These are phyloP conservation scores for Fusarium sp. DNA, from an alignment of 2,329 filamentous ascomycete genomes.

Conservation along the genomic window DNA sequence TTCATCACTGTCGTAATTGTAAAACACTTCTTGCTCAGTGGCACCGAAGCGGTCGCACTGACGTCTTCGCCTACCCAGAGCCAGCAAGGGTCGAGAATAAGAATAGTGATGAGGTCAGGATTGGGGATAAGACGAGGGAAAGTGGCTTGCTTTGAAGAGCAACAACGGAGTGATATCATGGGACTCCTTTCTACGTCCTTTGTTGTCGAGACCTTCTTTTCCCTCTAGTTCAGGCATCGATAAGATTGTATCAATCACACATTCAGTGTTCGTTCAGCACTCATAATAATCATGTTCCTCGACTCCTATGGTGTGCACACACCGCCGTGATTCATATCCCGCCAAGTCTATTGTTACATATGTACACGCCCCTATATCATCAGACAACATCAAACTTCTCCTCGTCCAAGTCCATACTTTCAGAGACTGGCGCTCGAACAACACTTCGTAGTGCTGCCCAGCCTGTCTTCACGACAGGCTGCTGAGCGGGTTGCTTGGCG, in stretches of 20 bases:
- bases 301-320: not conserved
- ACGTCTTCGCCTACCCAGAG: constrained; percentile 19
- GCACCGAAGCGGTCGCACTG: constrained; percentile 35
- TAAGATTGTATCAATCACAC: not conserved
- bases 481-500: not conserved
- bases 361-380: not conserved
- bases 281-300: not conserved
- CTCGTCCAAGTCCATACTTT: constrained; percentile 46
- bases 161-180: constrained; percentile 5
- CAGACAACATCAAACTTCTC: constrained; percentile 48
- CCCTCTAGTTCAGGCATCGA: not conserved
- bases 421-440: constrained; percentile 27
- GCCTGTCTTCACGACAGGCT: constrained; percentile 40
- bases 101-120: not conserved
- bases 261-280: not conserved
- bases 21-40: constrained; percentile 30
- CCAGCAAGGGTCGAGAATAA: not conserved
- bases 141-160: not conserved
- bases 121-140: not conserved
- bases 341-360: constrained; percentile 15
- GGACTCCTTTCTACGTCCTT: not conserved
- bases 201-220: not conserved
- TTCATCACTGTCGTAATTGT: constrained; percentile 37
- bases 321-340: not conserved
- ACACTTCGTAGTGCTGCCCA: constrained; percentile 46